Conservation (phyloP, 495 filamentous ascomycete species). For the Hyaloscypha bicolor region DNA sequence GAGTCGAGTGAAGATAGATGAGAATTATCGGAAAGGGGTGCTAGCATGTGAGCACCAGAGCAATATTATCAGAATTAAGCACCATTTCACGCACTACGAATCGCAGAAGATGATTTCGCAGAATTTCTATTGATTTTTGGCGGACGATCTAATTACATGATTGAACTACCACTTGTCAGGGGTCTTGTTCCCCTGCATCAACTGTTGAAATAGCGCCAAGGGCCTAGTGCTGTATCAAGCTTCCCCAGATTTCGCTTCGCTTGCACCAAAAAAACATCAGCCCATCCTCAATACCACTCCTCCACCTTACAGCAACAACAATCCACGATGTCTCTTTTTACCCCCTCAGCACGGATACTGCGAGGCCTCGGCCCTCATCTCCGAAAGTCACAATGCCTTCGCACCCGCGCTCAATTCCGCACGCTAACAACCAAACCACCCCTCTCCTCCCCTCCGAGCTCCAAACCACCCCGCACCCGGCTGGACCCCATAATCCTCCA, state of each 20-base stretch:
- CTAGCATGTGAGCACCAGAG: too few relatives aligned
- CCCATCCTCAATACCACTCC: conserved; percentile 10
- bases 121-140: too few relatives aligned
- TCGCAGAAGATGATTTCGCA: too few relatives aligned
- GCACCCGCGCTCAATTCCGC: not conserved
- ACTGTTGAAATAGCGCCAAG: too few relatives aligned
- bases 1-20: too few relatives aligned
- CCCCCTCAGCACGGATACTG: conserved; percentile 11
- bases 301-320: conserved; percentile 2
- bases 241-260: conserved; percentile 25
- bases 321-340: conserved; percentile 26
- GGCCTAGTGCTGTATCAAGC: too few relatives aligned
- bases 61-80: too few relatives aligned
- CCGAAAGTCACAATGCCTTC: conserved; percentile 11
- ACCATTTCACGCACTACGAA: too few relatives aligned
- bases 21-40: too few relatives aligned
- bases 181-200: too few relatives aligned
- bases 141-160: too few relatives aligned
- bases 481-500: conserved; percentile 49
- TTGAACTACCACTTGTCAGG: too few relatives aligned
- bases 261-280: conserved; percentile 8
- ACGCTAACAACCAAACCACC: conserved; percentile 13
- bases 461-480: conserved; percentile 35
- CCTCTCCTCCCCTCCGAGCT: not conserved
- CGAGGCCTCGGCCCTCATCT: conserved; percentile 4